These are phyloP conservation scores for Xylaria arbuscula DNA, from an alignment of 2,329 filamentous ascomycete species.

Conservation along the genomic window DNA sequence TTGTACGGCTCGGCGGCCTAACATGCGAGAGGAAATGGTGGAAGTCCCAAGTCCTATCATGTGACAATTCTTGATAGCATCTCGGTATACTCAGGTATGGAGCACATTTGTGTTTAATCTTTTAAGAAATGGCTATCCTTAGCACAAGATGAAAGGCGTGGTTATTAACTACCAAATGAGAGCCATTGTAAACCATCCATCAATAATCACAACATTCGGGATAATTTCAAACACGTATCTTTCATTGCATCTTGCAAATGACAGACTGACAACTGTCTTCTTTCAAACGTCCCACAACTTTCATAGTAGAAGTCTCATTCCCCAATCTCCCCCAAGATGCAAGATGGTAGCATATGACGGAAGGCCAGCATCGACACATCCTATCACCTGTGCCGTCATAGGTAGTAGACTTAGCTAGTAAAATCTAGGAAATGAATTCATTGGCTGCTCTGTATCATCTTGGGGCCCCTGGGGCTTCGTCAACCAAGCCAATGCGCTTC, in stretches of 20 bases:
- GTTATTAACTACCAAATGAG: not conserved
- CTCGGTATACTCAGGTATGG: not conserved
- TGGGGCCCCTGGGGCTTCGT: not conserved
- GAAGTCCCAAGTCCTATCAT: not conserved
- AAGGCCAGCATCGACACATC: not conserved
- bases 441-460: not conserved
- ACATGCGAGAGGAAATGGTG: not conserved
- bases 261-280: conserved; percentile 5
- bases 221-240: not conserved
- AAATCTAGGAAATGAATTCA: not conserved
- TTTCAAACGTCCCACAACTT: not conserved
- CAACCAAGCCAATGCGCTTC: not conserved
- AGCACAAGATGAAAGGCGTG: not conserved
- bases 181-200: not conserved
- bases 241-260: not conserved
- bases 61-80: not conserved
- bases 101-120: no score
- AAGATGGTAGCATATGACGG: conserved; percentile 4
- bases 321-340: not conserved
- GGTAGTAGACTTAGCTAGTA: not conserved
- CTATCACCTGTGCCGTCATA: not conserved
- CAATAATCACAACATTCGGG: not conserved
- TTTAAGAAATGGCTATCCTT: not conserved
- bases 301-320: not conserved
- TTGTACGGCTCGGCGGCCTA: not conserved